These are phyloP conservation scores for Potentilla sterilis DNA, from an alignment of 306 rosid genomes.

Conservation along the genomic window DNA sequence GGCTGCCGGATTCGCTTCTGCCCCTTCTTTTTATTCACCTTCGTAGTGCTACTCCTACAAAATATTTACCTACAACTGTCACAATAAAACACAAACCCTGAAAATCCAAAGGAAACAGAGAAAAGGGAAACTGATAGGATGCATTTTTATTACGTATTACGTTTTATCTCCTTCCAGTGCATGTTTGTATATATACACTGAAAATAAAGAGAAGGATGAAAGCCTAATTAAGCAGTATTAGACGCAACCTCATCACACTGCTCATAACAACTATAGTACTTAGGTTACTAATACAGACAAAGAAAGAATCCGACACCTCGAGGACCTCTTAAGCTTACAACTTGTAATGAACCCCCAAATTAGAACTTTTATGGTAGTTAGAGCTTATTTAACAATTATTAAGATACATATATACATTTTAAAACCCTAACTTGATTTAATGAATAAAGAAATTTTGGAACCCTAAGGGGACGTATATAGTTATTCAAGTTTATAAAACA, in stretches of 20 bases:
- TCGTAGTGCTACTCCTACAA: constrained; percentile 50
- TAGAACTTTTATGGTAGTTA: not conserved
- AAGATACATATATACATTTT: not conserved
- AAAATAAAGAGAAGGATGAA: too few relatives aligned
- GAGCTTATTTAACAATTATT: not conserved
- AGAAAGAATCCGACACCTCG: not conserved
- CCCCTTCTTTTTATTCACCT: constrained; percentile 74
- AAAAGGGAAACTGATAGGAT: not conserved
- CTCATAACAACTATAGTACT: too few relatives aligned
- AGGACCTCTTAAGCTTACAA: too few relatives aligned
- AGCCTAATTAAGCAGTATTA: too few relatives aligned
- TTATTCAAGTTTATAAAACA: not conserved
- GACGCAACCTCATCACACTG: too few relatives aligned
- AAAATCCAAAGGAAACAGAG: constrained; percentile 8
- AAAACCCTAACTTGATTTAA: not conserved
- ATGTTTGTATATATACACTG: too few relatives aligned
- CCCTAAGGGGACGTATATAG: not conserved
- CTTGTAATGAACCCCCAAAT: not conserved
- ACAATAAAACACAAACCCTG: constrained; percentile 28
- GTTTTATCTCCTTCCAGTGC: too few relatives aligned
- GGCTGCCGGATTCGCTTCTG: constrained; percentile 86
- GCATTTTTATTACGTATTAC: not conserved
- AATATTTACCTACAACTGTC: constrained; percentile 38
- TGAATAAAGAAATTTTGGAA: not conserved
- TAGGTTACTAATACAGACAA: too few relatives aligned